These are phyloP conservation scores for Skeletonema marinoi DNA, from an alignment of 108 stramenopile genomes.

Conservation along the genomic window DNA sequence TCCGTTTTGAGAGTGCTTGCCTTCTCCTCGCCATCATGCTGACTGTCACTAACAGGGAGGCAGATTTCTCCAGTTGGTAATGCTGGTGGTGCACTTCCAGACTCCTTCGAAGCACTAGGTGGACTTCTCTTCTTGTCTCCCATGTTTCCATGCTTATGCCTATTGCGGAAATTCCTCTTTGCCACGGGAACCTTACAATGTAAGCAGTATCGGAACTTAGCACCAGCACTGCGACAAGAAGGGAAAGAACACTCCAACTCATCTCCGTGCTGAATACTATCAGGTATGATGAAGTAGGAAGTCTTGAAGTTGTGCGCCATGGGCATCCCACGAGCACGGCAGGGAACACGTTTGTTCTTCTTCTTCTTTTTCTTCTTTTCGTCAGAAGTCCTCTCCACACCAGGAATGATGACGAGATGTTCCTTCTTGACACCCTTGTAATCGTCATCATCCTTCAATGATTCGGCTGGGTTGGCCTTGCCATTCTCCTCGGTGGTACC, in stretches of 20 bases:
- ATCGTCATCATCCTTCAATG: constrained; percentile 8
- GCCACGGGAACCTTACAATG: constrained; percentile 80
- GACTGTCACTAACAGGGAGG: background rate
- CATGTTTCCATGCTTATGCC: constrained; percentile 70
- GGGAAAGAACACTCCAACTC: constrained; percentile 83
- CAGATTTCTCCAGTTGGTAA: background rate
- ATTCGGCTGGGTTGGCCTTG: background rate
- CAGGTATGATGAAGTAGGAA: constrained; percentile 85
- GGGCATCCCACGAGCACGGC: constrained; percentile 84
- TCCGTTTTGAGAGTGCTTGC: background rate
- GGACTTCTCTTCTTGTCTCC: constrained; percentile 6
- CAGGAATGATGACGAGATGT: constrained; percentile 34
- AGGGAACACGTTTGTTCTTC: constrained; percentile 61
- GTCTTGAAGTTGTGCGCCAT: constrained; percentile 90
- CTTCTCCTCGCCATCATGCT: constrained; percentile 11
- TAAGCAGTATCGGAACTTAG: constrained; percentile 81
- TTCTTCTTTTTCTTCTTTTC: constrained; percentile 34
- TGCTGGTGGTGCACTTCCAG: background rate
- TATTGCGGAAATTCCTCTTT: constrained; percentile 80
- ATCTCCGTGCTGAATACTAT: constrained; percentile 82
- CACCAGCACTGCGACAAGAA: constrained; percentile 75
- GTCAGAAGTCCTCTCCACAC: constrained; percentile 3
- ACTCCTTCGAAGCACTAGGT: background rate
- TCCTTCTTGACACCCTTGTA: constrained; percentile 20
- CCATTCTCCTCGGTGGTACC: constrained; percentile 5